Conservation (phyloP, 768 basidiomycete genomes). For the Lactifluus pinguis region DNA sequence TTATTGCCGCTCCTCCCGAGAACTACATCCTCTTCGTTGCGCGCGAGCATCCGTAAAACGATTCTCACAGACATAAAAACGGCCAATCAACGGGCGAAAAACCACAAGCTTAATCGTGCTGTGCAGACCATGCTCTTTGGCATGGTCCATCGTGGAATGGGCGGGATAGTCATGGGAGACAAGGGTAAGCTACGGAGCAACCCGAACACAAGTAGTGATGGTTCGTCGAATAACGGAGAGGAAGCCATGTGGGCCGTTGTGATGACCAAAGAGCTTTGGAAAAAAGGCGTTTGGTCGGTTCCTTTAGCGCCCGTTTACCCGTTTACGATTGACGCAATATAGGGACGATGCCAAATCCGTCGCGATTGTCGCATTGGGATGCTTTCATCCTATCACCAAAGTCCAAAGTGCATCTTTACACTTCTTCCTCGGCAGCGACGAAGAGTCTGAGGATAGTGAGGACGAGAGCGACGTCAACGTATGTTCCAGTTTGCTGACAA, state of each 20-base stretch:
- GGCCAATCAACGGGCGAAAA: constrained; percentile 80
- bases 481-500: constrained; percentile 13
- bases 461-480: constrained; percentile 55
- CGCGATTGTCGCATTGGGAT: constrained; percentile 82
- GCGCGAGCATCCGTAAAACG: constrained; percentile 82
- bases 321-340: background rate
- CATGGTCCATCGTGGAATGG: constrained; percentile 93
- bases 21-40: constrained; percentile 76
- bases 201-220: constrained; percentile 31
- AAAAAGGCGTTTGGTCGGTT: constrained; percentile 76
- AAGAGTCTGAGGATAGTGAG: constrained; percentile 63
- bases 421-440: constrained; percentile 91
- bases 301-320: background rate
- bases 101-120: constrained; percentile 92
- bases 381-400: constrained; percentile 88
- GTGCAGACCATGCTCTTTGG: constrained; percentile 93
- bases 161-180: constrained; percentile 69
- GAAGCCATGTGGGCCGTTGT: constrained; percentile 99
- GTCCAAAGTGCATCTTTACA: constrained; percentile 92
- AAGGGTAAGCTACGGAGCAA: constrained; percentile 61
- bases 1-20: constrained; percentile 96
- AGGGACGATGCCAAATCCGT: constrained; percentile 91
- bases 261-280: constrained; percentile 89
- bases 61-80: constrained; percentile 90
- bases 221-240: constrained; percentile 45